Percentiles rank a stretch among this genome's conserved stretches.
Conservation (phyloP, 306 rosid genomes). For the Albizia julibrissin region DNA sequence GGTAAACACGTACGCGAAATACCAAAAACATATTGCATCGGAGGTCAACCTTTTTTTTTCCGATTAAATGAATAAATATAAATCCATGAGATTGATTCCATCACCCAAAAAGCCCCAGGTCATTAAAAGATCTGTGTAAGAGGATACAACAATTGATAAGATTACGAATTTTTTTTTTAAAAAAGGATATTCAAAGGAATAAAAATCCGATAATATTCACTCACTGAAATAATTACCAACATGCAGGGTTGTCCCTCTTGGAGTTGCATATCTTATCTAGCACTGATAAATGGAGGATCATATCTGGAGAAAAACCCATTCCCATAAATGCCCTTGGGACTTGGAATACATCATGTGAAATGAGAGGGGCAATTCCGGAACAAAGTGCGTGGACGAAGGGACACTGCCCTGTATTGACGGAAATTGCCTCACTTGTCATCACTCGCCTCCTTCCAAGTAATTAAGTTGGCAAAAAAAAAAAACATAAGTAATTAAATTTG, state of each 20-base stretch:
- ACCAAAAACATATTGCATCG: background rate
- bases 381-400: background rate
- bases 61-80: too few species aligned
- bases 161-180: too few species aligned
- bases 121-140: background rate
- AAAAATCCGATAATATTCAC: background rate
- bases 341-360: background rate
- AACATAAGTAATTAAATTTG: background rate
- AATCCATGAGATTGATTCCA: background rate
- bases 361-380: background rate
- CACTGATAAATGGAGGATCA: background rate
- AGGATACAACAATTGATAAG: background rate
- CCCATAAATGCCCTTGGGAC: background rate
- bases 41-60: background rate
- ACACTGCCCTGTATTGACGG: background rate
- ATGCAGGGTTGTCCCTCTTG: background rate
- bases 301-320: background rate
- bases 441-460: background rate
- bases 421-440: background rate
- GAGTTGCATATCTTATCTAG: background rate
- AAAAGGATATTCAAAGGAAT: background rate
- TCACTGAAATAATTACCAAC: background rate
- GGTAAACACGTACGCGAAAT: too few species aligned
- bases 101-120: background rate
- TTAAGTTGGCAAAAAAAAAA: too few species aligned